Conservation (phyloP, 225 moss, liverwort and hornwort genomes). For the Marchantia polymorpha region DNA sequence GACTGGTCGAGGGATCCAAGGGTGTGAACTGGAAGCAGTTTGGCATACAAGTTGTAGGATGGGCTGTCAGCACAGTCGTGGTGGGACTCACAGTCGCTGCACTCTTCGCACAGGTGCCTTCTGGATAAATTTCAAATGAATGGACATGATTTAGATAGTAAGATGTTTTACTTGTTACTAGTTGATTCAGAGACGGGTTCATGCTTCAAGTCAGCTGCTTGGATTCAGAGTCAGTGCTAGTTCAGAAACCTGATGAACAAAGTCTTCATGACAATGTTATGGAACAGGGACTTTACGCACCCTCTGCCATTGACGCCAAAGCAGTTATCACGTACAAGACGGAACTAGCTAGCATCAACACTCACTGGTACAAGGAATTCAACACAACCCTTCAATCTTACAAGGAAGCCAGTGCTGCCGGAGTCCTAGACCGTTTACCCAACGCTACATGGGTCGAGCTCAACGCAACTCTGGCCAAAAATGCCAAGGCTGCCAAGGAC, state of each 20-base stretch:
- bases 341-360: too few species aligned
- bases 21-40: too few species aligned
- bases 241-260: too few species aligned
- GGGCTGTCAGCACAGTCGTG: constrained; percentile 20
- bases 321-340: too few species aligned
- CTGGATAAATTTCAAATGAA: too few species aligned
- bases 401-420: background rate
- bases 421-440: background rate
- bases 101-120: constrained; percentile 33
- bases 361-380: constrained; percentile 7
- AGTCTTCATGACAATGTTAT: background rate
- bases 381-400: constrained; percentile 7
- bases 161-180: too few species aligned
- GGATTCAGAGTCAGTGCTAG: too few species aligned
- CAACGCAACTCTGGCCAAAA: background rate
- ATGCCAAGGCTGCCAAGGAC: background rate
- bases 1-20: constrained; percentile 27
- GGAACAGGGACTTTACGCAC: constrained; percentile 14
- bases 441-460: background rate
- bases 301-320: background rate
- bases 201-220: too few species aligned
- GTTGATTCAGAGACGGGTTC: too few species aligned
- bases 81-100: constrained; percentile 28
- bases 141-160: too few species aligned
- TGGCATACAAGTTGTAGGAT: too few species aligned